Base-by-base conservation (phyloP, 257 asterid genomes). In the Solanum arcanum region DNA sequence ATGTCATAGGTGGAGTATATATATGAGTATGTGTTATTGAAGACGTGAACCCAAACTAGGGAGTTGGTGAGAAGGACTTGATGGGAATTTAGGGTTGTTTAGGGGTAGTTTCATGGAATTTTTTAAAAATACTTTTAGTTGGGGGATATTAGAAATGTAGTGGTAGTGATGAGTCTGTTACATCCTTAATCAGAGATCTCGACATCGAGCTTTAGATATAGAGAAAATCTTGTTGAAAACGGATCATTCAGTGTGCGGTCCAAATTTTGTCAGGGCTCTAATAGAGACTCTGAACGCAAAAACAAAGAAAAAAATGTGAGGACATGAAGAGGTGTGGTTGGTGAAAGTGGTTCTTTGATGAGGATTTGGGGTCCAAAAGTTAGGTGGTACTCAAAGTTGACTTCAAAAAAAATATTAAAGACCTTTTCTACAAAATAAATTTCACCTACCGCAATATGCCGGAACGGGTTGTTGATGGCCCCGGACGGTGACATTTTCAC, bases 271-370 rank as follows among this genome's bases (percentile, higher is more conserved):
- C 14, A 1, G 4, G 1, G 0, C 0, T 44, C 47, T 44, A 42
- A 42, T 42, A 3, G 12, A 13, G 14, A 3, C 47, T 44, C 5
- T 4, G 1, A 44, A 44, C 14, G 3, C 12, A 0, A 3, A 18
- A 14, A 18, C 15, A 2, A 8, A 3, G 13, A 10, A 42, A 42
- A 42, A 83, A 37, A 74, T 31, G 10, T 64, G 77, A 68, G 90
- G 68, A 64, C 83, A 90, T 80, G 85, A 80, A 47, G 44, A 80
- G 44, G 85, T 88, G 93, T 77, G 94, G 94, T 94, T 91, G 98
- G 96, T 94, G 90, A 92, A 94, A 91, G 82, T 35, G 41, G 73
- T 70, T 37, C 91, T 84, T 62, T 11, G 76, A 16, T 3, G 76
- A 84, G 83, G 89, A 18, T 16, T 84, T 86, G 91, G 93, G 91